These are phyloP conservation scores for Talaromyces sp. DNA, from an alignment of 2,329 filamentous ascomycete genomes.

Conservation along the genomic window DNA sequence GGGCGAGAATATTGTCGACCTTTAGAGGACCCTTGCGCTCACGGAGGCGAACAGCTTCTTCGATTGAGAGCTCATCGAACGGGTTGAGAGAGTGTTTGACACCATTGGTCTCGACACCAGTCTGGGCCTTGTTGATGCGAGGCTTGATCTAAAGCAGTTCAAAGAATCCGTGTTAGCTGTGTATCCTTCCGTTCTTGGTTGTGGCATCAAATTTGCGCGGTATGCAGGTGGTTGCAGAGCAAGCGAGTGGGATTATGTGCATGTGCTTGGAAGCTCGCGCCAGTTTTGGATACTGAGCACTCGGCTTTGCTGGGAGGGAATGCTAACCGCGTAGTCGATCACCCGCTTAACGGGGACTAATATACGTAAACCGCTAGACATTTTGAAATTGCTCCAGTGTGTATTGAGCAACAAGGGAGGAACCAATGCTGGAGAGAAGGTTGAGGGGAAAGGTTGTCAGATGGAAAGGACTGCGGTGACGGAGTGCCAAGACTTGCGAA, in stretches of 20 bases:
- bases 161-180: neutral
- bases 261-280: neutral
- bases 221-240: neutral
- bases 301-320: neutral
- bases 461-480: constrained; percentile 26
- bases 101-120: constrained; percentile 85
- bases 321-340: constrained; percentile 78
- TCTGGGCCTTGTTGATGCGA: constrained; percentile 71
- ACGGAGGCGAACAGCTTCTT: constrained; percentile 92
- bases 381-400: constrained; percentile 30
- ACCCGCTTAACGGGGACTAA: constrained; percentile 82
- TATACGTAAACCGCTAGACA: constrained; percentile 64
- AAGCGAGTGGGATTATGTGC: neutral
- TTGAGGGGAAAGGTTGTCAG: constrained; percentile 15
- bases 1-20: constrained; percentile 88
- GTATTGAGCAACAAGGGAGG: constrained; percentile 4
- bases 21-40: constrained; percentile 77
- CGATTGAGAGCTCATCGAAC: constrained; percentile 97
- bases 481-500: constrained; percentile 35
- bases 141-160: constrained; percentile 61
- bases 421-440: constrained; percentile 9
- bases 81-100: constrained; percentile 99
- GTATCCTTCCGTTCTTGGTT: neutral
- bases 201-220: neutral
- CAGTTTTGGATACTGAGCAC: constrained; percentile 12